These are phyloP conservation scores for Takashimella tepidaria DNA, from an alignment of 1,284 basidiomycete genomes.

Conservation along the genomic window DNA sequence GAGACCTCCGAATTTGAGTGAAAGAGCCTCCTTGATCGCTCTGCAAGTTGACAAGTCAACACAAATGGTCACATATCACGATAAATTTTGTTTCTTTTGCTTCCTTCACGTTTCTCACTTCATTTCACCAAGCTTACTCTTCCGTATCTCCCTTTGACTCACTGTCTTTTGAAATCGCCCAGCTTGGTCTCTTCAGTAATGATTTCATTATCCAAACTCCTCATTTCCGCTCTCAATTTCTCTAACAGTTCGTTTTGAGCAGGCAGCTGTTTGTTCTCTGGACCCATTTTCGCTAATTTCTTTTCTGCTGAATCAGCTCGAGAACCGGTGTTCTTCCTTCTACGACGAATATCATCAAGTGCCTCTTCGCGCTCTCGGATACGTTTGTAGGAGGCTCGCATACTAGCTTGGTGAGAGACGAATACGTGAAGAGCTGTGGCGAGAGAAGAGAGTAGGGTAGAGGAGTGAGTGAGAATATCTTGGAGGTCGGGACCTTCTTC, in stretches of 20 bases:
- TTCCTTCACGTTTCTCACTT: no score
- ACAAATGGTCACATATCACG: no score
- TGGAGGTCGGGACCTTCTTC: slow-evolving; percentile 79
- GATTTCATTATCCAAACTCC: slow-evolving; percentile 73
- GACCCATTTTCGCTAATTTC: slow-evolving; percentile 84
- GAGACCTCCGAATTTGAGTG: slow-evolving; percentile 81
- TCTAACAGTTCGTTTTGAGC: slow-evolving; percentile 72
- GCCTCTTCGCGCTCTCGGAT: slow-evolving; percentile 78
- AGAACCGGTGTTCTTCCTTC: slow-evolving; percentile 60
- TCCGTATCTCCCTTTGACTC: slow-evolving; percentile 10
- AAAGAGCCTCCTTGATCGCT: slow-evolving; percentile 61
- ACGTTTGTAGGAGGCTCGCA: slow-evolving; percentile 57
- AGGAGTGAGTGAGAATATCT: slow-evolving; percentile 71
- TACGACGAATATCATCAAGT: slow-evolving; percentile 69
- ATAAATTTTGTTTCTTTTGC: no score
- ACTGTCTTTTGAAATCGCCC: slow-evolving; percentile 75
- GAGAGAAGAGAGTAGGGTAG: slow-evolving; percentile 65
- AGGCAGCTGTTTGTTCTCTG: slow-evolving; percentile 80
- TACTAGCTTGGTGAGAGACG: slow-evolving; percentile 65
- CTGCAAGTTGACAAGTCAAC: slow-evolving; percentile 13
- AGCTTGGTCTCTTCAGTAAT: slow-evolving; percentile 74
- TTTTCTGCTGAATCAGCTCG: slow-evolving; percentile 84
- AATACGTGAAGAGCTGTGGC: slow-evolving; percentile 65
- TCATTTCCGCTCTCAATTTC: slow-evolving; percentile 70
- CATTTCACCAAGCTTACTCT: no score